Percentiles rank a stretch among this genome's conserved stretches.
These are phyloP conservation scores for Lactifluus echinatus DNA, from an alignment of 768 basidiomycete genomes.

Conservation along the genomic window DNA sequence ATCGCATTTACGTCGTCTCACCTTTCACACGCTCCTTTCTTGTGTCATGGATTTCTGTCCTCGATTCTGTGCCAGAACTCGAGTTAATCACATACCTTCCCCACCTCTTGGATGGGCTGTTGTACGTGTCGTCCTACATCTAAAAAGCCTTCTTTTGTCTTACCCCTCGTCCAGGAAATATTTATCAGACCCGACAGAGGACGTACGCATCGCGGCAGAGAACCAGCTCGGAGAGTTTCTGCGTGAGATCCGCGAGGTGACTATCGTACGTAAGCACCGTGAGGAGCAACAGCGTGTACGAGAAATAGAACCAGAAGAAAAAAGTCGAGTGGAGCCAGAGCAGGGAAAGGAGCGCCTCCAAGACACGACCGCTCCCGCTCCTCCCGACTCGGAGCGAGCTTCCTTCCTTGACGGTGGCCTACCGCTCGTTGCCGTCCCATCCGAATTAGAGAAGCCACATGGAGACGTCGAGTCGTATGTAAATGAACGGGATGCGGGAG, in stretches of 20 bases:
- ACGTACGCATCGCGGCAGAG: constrained; percentile 87
- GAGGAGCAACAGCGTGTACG: constrained; percentile 35
- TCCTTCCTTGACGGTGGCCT: constrained; percentile 3
- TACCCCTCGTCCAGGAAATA: constrained; percentile 57
- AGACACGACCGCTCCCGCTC: neutral
- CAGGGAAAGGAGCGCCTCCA: neutral
- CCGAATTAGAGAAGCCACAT: constrained; percentile 20
- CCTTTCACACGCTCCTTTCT: constrained; percentile 94
- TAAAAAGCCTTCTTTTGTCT: constrained; percentile 12
- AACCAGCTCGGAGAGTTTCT: constrained; percentile 84
- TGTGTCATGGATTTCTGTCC: constrained; percentile 93
- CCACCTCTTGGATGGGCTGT: constrained; percentile 85
- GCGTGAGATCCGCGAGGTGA: constrained; percentile 83
- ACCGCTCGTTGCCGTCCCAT: constrained; percentile 28
- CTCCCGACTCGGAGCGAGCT: constrained; percentile 5
- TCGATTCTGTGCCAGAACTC: constrained; percentile 94
- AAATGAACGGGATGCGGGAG: constrained; percentile 53
- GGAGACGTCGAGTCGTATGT: constrained; percentile 34
- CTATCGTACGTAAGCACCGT: constrained; percentile 56
- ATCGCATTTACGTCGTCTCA: constrained; percentile 90
- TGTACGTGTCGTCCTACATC: constrained; percentile 43
- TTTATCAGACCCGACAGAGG: constrained; percentile 88
- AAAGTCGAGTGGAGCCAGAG: constrained; percentile 2
- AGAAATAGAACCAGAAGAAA: constrained; percentile 10
- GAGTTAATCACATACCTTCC: constrained; percentile 93